These are phyloP conservation scores for Rauvolfia tetraphylla DNA, from an alignment of 257 asterid genomes.

Conservation along the genomic window DNA sequence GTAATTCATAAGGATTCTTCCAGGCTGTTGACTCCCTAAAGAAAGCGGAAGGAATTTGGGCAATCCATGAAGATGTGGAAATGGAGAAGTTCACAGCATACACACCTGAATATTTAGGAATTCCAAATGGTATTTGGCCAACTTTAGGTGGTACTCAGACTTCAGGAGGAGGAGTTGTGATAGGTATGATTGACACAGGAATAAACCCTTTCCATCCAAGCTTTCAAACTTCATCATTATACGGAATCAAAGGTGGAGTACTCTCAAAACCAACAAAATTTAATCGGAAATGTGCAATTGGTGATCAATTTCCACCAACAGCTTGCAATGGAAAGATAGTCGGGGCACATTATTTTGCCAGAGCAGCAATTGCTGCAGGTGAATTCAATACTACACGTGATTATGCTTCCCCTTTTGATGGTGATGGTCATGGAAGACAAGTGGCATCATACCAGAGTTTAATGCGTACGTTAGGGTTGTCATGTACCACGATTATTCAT, in stretches of 20 bases:
- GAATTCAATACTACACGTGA: slow-evolving; percentile 51
- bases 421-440: slow-evolving; percentile 84
- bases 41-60: slow-evolving; percentile 38
- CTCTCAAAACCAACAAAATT: slow-evolving; percentile 29
- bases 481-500: not conserved
- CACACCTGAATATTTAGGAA: slow-evolving; percentile 59
- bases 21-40: slow-evolving; percentile 42
- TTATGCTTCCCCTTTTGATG: slow-evolving; percentile 60
- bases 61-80: slow-evolving; percentile 46
- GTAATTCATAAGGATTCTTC: not conserved
- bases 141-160: slow-evolving; percentile 42
- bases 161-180: slow-evolving; percentile 56
- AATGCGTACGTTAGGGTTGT: not conserved
- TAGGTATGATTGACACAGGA: slow-evolving; percentile 70
- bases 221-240: slow-evolving; percentile 30
- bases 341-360: slow-evolving; percentile 64
- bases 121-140: slow-evolving; percentile 50
- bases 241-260: not conserved
- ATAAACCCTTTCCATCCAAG: slow-evolving; percentile 63
- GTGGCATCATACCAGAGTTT: slow-evolving; percentile 7
- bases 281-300: slow-evolving; percentile 53
- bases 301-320: slow-evolving; percentile 43
- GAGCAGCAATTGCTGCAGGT: slow-evolving; percentile 61
- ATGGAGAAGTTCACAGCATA: slow-evolving; percentile 61
- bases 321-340: slow-evolving; percentile 63